phyloP scores from a whole-genome alignment of 2,329 filamentous ascomycete species.

The Aspergillus ochraceoroseus region DNA sequence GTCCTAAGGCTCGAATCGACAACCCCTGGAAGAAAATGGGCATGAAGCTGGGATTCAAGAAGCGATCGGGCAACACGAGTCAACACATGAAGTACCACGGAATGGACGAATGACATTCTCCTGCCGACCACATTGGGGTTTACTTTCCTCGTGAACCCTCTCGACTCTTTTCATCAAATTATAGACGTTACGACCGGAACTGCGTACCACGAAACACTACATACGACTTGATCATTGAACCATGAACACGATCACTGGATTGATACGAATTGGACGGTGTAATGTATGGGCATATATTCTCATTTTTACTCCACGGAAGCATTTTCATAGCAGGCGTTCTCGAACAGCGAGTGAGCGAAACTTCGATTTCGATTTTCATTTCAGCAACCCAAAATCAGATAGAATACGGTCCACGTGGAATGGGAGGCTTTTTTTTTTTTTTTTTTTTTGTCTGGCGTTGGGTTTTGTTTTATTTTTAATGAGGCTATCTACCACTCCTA shows the following conservation, averaged over 20 bases:
- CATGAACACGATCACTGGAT: conserved; percentile 12
- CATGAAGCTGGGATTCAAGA: conserved; percentile 46
- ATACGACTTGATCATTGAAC: conserved; percentile 15
- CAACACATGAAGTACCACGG: conserved; percentile 25
- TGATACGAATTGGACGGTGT: conserved; percentile 23
- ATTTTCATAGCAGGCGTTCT: conserved; percentile 21
- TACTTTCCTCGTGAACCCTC: not conserved
- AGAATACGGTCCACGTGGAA: conserved; percentile 12
- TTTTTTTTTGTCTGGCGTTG: conserved; percentile 14
- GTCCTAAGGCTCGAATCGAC: conserved; percentile 42
- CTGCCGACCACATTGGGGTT: not conserved
- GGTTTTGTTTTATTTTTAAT: not conserved
- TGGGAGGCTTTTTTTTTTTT: conserved; percentile 11
- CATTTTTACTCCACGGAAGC: conserved; percentile 15
- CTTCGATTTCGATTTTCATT: conserved; percentile 13
- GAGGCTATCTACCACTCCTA: too few relatives aligned
- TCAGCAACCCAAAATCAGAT: conserved; percentile 14
- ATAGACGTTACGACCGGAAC: conserved; percentile 18
- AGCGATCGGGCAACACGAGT: conserved; percentile 29
- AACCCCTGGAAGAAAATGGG: conserved; percentile 53
- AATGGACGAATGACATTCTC: conserved; percentile 25
- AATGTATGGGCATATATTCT: conserved; percentile 22
- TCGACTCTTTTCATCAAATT: conserved; percentile 1
- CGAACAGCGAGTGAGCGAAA: conserved; percentile 19
- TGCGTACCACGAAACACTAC: conserved; percentile 16